Conservation (phyloP, 495 filamentous ascomycete species). For the Penicillium argentinense region DNA sequence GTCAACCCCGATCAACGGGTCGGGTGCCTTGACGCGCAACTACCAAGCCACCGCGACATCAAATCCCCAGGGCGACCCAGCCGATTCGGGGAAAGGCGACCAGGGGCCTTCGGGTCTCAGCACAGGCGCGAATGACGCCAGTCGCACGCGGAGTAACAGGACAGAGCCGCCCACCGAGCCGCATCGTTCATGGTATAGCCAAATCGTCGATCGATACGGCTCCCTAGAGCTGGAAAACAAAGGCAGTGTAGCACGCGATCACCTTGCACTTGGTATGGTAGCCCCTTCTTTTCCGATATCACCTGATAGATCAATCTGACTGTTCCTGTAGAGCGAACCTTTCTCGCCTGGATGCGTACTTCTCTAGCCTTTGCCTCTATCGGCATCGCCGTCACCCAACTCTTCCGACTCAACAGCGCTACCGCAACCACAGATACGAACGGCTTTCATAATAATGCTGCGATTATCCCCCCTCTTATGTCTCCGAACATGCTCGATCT, state of each 20-base stretch:
- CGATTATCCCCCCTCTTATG: conserved; percentile 20
- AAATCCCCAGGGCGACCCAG: neutral
- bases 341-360: conserved; percentile 94
- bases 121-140: neutral
- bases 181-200: conserved; percentile 49
- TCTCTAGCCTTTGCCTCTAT: conserved; percentile 95
- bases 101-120: neutral
- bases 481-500: conserved; percentile 11
- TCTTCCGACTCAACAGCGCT: conserved; percentile 87
- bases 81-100: neutral
- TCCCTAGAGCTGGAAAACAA: conserved; percentile 94
- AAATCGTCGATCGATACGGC: conserved; percentile 66
- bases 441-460: conserved; percentile 10
- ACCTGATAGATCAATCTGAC: conserved; percentile 19
- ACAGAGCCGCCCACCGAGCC: conserved; percentile 16
- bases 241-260: conserved; percentile 91
- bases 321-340: conserved; percentile 76
- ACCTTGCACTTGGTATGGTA: conserved; percentile 82
- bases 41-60: conserved; percentile 38
- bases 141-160: conserved; percentile 7
- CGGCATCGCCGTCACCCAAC: conserved; percentile 92
- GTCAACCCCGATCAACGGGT: conserved; percentile 33
- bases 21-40: conserved; percentile 23
- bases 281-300: neutral
- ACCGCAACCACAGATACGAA: conserved; percentile 6